Base-by-base conservation (phyloP, 2,329 filamentous ascomycete species). In the Chaetothyriales sp. region DNA sequence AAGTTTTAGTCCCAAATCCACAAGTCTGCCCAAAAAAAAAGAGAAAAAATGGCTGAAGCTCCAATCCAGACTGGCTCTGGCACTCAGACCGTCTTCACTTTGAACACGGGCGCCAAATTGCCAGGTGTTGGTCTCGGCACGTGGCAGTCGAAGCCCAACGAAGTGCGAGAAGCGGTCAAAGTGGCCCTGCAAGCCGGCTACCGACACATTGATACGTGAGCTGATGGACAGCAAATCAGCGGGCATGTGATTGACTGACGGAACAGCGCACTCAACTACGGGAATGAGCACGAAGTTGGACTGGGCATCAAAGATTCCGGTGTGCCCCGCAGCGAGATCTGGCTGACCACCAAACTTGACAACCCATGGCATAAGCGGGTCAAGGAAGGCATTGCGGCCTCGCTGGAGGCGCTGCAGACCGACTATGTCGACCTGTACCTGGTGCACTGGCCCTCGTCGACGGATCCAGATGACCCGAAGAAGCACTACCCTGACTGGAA, bases 291-390 rank as follows among this genome's bases (percentile, higher is more conserved):
- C 48, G 80, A 83, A 62, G 80, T 85, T 18, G 81, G 82, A 53
- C 67, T 73, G 50, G 82, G 80, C 49, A 81, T 85, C 64, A 73
- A 72, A 57, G 76, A 76, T 47, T 77, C 77, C 2, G 80, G 79
- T 26, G 75, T 85, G 1, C 75, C 80, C n/a, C 75, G 81, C 20
- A 70, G 74, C 50, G 69, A 84, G 60, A 78, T 84, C 64, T 86
- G 78, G 75, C 66, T 85, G 52, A 90, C 86, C 49, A 87, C 84
- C 60, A 93, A 92, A 75, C 78, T 90, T 49, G 79, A 86, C 73
- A 88, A 89, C 74, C 76, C 81, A 48, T 84, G 81, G 76, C 81
- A 83, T 66, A 78, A 77, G 26, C 84, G 88, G 70, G 59, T 60
- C 5, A 55, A 57, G 1, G 79, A 83, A 69, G 74, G 77, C 55